These are phyloP conservation scores for Fusarium clavum DNA, from an alignment of 2,329 filamentous ascomycete species.

Conservation along the genomic window DNA sequence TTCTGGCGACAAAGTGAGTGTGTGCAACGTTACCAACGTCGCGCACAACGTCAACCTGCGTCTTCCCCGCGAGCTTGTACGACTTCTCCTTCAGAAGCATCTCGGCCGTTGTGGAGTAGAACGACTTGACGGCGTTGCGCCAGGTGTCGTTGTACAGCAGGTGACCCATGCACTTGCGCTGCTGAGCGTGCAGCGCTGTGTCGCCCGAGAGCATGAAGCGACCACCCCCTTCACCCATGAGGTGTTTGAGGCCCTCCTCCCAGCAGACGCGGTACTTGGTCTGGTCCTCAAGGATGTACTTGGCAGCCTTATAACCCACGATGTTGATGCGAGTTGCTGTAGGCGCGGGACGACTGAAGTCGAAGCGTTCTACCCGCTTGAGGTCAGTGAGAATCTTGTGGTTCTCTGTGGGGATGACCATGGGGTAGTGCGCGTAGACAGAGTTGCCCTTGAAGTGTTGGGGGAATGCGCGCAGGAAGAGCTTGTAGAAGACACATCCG, in stretches of 20 bases:
- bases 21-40: conserved; percentile 77
- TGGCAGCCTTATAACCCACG: conserved; percentile 70
- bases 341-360: conserved; percentile 70
- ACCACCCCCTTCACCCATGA: conserved; percentile 67
- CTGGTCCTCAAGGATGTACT: conserved; percentile 70
- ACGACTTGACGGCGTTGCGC: conserved; percentile 70
- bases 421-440: conserved; percentile 84
- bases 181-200: conserved; percentile 58
- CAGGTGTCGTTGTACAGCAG: conserved; percentile 72
- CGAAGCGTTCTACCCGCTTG: conserved; percentile 75
- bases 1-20: conserved; percentile 70
- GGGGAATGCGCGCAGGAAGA: conserved; percentile 83
- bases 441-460: conserved; percentile 82
- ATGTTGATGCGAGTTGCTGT: conserved; percentile 66
- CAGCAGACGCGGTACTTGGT: conserved; percentile 73
- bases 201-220: conserved; percentile 69
- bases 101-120: conserved; percentile 72
- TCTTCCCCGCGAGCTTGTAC: conserved; percentile 65
- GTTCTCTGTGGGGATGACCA: conserved; percentile 77
- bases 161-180: conserved; percentile 65
- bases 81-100: conserved; percentile 73
- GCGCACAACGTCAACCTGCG: conserved; percentile 77
- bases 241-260: conserved; percentile 70
- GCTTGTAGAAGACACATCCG: conserved; percentile 86
- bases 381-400: conserved; percentile 75